phyloP scores from a whole-genome alignment of 345 rosid genomes.

The Melastoma malabathricum region DNA sequence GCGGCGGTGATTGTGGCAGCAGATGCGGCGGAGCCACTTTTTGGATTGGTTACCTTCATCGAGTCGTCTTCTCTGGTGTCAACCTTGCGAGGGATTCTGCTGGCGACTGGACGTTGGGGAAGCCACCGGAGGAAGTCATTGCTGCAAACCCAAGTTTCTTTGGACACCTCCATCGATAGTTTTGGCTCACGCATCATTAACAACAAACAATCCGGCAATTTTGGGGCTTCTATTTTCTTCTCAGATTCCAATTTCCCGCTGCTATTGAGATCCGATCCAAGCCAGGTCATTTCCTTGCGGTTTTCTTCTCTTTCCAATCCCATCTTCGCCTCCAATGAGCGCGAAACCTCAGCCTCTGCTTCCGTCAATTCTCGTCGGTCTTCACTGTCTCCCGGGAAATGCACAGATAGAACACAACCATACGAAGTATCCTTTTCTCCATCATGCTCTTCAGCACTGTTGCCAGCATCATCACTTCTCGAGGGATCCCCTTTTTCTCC shows the following conservation, averaged over 20 bases:
- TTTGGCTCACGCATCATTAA: slow-evolving; percentile 97
- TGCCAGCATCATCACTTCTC: neutral
- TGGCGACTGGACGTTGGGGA: slow-evolving; percentile 30
- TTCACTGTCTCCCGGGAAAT: no score
- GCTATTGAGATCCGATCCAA: slow-evolving; percentile 21
- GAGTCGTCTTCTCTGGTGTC: slow-evolving; percentile 27
- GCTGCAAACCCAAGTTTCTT: slow-evolving; percentile 92
- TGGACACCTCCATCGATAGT: slow-evolving; percentile 94
- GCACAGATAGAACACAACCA: no score
- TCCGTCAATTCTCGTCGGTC: no score
- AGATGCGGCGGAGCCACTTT: neutral
- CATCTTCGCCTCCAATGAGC: no score
- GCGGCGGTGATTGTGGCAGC: neutral
- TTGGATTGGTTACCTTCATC: slow-evolving; percentile 20
- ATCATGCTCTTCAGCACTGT: neutral
- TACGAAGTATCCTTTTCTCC: no score
- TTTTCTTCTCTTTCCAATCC: no score
- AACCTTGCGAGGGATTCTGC: slow-evolving; percentile 17
- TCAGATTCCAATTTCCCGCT: slow-evolving; percentile 19
- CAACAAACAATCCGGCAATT: slow-evolving; percentile 71
- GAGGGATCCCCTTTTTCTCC: slow-evolving; percentile 2
- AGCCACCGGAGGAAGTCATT: slow-evolving; percentile 69
- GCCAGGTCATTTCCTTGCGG: slow-evolving; percentile 1
- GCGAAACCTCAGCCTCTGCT: no score
- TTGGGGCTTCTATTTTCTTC: slow-evolving; percentile 3